A percentile compares a stretch with the other conserved stretches of the same genome.
Conservation (phyloP, 768 basidiomycete species). For the Kwoniella sp. region DNA sequence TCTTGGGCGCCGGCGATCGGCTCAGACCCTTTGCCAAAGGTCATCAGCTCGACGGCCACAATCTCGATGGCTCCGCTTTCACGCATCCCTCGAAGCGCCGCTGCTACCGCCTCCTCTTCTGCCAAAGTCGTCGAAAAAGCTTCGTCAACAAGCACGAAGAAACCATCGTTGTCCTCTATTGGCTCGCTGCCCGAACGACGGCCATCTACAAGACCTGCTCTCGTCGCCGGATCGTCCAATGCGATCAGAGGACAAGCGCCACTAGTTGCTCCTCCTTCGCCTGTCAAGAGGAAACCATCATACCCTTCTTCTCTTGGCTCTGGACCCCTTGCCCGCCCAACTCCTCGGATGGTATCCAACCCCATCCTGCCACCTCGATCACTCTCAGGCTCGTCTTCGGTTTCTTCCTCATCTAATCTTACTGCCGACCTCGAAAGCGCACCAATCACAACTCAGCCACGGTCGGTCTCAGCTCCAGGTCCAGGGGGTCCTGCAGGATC, state of each 20-base stretch:
- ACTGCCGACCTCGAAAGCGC: constrained; percentile 4
- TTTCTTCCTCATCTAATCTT: neutral
- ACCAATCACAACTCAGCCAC: constrained; percentile 15
- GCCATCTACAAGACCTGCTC: constrained; percentile 29
- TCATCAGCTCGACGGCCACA: neutral
- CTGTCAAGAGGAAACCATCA: constrained; percentile 42
- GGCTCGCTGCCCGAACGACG: constrained; percentile 28
- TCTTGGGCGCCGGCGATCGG: no score
- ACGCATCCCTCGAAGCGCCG: constrained; percentile 22
- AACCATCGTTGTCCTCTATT: neutral
- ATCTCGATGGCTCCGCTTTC: constrained; percentile 24
- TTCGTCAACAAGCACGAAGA: neutral
- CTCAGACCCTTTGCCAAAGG: neutral
- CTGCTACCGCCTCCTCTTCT: constrained; percentile 2
- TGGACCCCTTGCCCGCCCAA: constrained; percentile 38
- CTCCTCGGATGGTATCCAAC: constrained; percentile 41
- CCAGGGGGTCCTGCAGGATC: neutral
- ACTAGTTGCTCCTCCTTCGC: constrained; percentile 1
- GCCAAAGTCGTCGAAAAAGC: constrained; percentile 3
- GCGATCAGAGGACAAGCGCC: neutral
- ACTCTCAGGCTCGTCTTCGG: constrained; percentile 23
- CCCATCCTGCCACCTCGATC: constrained; percentile 29
- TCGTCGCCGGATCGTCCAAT: neutral
- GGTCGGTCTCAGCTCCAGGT: constrained; percentile 44
- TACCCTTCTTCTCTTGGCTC: constrained; percentile 47